Conservation (phyloP, 2,329 filamentous ascomycete species). For the Trichoderma atrobrunneum region DNA sequence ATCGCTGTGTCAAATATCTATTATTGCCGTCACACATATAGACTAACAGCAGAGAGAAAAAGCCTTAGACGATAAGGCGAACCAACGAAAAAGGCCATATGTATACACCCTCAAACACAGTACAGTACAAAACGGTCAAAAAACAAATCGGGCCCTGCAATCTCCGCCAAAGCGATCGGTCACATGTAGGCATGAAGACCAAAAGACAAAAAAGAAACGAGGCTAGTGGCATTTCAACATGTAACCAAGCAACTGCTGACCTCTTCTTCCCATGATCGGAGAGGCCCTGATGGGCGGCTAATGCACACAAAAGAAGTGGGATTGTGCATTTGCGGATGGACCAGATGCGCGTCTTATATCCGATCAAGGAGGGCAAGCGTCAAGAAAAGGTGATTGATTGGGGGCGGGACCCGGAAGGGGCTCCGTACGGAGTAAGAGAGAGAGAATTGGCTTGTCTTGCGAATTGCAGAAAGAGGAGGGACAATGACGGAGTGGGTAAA, state of each 20-base stretch:
- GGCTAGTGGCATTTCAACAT: neutral
- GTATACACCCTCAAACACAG: neutral
- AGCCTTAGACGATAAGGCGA: neutral
- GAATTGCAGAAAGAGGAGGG: neutral
- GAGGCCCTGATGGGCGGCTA: conserved; percentile 2
- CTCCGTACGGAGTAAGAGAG: neutral
- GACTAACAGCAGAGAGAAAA: neutral
- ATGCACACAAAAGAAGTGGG: neutral
- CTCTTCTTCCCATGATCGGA: neutral
- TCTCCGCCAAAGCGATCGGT: conserved; percentile 1
- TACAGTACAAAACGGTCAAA: neutral
- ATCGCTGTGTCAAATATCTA: neutral
- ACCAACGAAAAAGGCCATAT: neutral
- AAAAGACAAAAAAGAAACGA: neutral
- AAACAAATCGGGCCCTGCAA: neutral
- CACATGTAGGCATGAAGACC: neutral
- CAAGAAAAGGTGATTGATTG: neutral
- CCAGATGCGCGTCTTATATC: neutral
- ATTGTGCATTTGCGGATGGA: neutral
- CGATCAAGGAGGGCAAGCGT: neutral
- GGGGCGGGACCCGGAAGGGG: neutral
- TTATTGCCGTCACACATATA: neutral
- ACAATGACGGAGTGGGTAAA: neutral
- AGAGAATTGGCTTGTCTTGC: neutral
- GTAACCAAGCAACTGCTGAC: neutral